Percentiles rank a stretch among this genome's conserved stretches.
Conservation (phyloP, 768 basidiomycete genomes). For the Agrocybe praecox region DNA sequence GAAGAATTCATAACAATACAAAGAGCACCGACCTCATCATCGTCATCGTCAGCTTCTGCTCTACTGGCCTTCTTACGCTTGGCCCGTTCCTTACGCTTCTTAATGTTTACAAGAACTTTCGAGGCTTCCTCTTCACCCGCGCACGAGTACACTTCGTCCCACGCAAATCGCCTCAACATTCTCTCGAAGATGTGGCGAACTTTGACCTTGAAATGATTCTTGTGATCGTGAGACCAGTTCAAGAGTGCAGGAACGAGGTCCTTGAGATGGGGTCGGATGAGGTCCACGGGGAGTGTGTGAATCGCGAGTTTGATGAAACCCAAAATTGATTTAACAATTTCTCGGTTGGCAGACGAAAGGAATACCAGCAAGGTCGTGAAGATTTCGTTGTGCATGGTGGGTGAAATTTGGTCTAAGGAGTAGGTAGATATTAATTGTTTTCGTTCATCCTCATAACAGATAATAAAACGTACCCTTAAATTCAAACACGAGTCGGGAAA, state of each 20-base stretch:
- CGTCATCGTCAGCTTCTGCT: slow-evolving; percentile 62
- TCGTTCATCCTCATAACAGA: slow-evolving; percentile 11
- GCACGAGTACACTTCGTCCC: slow-evolving; percentile 78
- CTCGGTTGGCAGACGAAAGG: slow-evolving; percentile 91
- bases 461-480: slow-evolving; percentile 71
- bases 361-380: slow-evolving; percentile 88
- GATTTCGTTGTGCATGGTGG: slow-evolving; percentile 79
- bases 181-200: slow-evolving; percentile 97
- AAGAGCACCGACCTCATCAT: slow-evolving; percentile 32
- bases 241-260: slow-evolving; percentile 84
- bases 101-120: slow-evolving; percentile 92
- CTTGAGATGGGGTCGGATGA: slow-evolving; percentile 77
- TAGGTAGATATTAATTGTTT: too few relatives aligned
- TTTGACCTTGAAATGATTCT: slow-evolving; percentile 98
- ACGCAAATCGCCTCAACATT: slow-evolving; percentile 89
- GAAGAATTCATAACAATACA: slow-evolving; percentile 1
- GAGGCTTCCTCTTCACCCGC: slow-evolving; percentile 78
- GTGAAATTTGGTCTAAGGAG: slow-evolving; percentile 62
- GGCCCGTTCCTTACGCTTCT: slow-evolving; percentile 91
- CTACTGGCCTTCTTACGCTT: slow-evolving; percentile 81
- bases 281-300: slow-evolving; percentile 74
- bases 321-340: slow-evolving; percentile 95
- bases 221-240: slow-evolving; percentile 95
- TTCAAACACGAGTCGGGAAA: slow-evolving; percentile 93
- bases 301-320: slow-evolving; percentile 94